phyloP scores from a whole-genome alignment of 768 basidiomycete species.

The Amanita polypyramis region DNA sequence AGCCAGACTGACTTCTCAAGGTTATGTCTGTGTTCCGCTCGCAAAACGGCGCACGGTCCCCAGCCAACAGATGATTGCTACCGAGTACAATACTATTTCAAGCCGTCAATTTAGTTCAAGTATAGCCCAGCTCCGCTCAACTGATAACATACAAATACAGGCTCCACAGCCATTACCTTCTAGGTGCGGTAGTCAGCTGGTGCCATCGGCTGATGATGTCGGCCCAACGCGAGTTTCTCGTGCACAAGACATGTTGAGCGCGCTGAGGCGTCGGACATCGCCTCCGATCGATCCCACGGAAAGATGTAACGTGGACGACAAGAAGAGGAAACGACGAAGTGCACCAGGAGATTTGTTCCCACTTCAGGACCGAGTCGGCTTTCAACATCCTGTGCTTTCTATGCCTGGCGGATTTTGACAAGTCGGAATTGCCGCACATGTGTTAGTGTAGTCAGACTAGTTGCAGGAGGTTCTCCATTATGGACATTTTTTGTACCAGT shows the following conservation, averaged over 20 bases:
- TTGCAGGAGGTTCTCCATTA: neutral
- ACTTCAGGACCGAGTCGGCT: constrained; percentile 36
- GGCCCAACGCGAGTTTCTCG: constrained; percentile 16
- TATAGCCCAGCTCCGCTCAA: neutral
- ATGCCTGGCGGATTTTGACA: constrained; percentile 49
- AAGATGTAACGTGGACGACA: constrained; percentile 16
- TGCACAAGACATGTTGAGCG: constrained; percentile 55
- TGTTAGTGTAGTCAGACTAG: neutral
- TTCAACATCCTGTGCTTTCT: constrained; percentile 47
- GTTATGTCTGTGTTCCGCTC: constrained; percentile 1
- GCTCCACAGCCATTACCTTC: constrained; percentile 2
- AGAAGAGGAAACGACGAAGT: constrained; percentile 43
- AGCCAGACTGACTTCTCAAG: neutral
- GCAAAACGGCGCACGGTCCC: neutral
- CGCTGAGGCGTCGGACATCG: constrained; percentile 46
- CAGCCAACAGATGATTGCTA: neutral
- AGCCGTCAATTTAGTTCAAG: neutral
- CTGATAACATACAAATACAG: neutral
- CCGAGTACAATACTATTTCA: no score
- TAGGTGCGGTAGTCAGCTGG: neutral
- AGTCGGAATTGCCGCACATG: no score
- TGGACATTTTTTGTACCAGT: neutral
- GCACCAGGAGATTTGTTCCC: constrained; percentile 52
- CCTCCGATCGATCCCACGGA: constrained; percentile 22
- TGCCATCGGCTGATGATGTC: neutral